Evolutionary conservation across 2,329 filamentous ascomycete species (phyloP).

Genomic region (Knufia fluminis): DNA sequence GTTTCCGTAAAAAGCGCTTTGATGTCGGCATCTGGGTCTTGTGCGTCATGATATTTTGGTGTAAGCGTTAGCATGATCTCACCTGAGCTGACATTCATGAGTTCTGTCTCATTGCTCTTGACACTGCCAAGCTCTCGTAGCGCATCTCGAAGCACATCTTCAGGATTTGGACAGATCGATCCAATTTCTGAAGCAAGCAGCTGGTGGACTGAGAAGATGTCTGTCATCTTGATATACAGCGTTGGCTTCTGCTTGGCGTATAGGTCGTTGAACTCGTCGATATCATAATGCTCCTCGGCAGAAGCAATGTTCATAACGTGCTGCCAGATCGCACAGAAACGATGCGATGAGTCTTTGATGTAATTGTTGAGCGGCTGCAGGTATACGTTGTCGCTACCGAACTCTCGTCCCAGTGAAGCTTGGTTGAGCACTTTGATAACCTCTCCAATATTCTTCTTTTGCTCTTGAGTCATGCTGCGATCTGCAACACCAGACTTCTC

Average conservation of each 20-base stretch:
- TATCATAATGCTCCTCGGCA: slow-evolving; percentile 87
- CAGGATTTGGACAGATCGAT: slow-evolving; percentile 65
- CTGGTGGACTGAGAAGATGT: slow-evolving; percentile 93
- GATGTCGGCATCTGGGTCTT: slow-evolving; percentile 85
- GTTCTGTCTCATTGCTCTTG: slow-evolving; percentile 91
- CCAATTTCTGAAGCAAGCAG: slow-evolving; percentile 72
- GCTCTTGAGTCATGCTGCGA: slow-evolving; percentile 74
- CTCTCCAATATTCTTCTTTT: slow-evolving; percentile 85
- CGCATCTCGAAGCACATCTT: slow-evolving; percentile 84
- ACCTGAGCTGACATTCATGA: slow-evolving; percentile 73
- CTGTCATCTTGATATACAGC: slow-evolving; percentile 97
- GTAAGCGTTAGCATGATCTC: slow-evolving; percentile 88
- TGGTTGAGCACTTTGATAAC: slow-evolving; percentile 88
- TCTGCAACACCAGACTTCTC: slow-evolving; percentile 92
- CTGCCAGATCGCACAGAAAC: slow-evolving; percentile 65
- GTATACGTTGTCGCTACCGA: slow-evolving; percentile 91
- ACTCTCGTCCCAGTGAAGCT: slow-evolving; percentile 76
- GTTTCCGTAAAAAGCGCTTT: slow-evolving; percentile 97
- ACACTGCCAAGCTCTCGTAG: slow-evolving; percentile 90
- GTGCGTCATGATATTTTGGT: slow-evolving; percentile 77
- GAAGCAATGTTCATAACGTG: slow-evolving; percentile 75
- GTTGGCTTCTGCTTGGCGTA: slow-evolving; percentile 95
- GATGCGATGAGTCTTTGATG: slow-evolving; percentile 71
- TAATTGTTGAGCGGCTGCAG: slow-evolving; percentile 91
- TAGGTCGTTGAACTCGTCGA: slow-evolving; percentile 97